Evolutionary conservation across 495 filamentous ascomycete species (phyloP), one percentile per base, ranked within the genome.

Genomic region (Daldinia concentrica): DNA sequence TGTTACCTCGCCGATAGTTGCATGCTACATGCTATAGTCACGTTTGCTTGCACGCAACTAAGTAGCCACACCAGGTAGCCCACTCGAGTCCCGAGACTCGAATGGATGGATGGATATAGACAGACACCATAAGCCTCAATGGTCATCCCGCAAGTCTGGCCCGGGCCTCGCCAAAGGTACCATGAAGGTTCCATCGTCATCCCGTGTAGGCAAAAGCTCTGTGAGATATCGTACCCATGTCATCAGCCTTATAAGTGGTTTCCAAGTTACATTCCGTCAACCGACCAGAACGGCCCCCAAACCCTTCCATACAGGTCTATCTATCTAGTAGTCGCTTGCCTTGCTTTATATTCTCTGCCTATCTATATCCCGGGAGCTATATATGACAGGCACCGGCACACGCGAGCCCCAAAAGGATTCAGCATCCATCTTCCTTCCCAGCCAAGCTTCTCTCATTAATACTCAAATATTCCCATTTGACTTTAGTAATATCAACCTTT

Each of bases 161-260:
- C 64, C 56, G 30, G 41, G 52, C 61, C 63, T 66, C 58, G 66
- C 51, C 58, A 66, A 69, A 62, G 61, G 52, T 68, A 58, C 66
- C 58, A 56, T 56, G 22, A 19, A 66, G 19, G 34, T 43, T 56
- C 43, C 41, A 63, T 43, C 17, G 36, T 50, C 51, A 62, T 58
- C 51, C 32, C 58, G 57, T 65, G 51, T 63, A 59, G 51, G 34
- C 19, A 55, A 62, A 61, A 7, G 14, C 48, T 26, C 39, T 67
- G 39, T 62, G 29, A 43, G 19, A 59, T 66, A 43, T 58, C 15
- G 15, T n/a, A 62, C 39, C 58, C 62, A 43, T 73, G 62, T 69
- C 41, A 66, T 69, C 62, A 73, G 66, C 66, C 71, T 63, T 73
- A 66, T 69, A 52, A 43, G 54, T 66, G 22, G 66, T 65, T 56